Conservation (phyloP, 2,329 filamentous ascomycete genomes). For the Epichloe festucae region DNA sequence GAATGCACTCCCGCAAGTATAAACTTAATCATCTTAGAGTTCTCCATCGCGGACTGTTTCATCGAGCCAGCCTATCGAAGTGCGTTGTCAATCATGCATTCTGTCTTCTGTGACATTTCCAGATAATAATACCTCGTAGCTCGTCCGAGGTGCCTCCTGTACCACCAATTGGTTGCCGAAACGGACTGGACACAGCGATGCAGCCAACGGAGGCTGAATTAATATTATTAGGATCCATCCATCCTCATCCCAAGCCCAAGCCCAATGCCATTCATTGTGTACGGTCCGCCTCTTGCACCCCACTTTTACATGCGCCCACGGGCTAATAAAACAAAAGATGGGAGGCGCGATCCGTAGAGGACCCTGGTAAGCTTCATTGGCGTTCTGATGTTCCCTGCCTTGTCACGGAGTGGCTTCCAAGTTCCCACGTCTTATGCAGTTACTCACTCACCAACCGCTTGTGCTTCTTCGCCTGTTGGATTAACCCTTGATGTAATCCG, state of each 20-base stretch:
- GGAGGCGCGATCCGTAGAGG: neutral
- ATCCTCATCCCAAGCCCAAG: neutral
- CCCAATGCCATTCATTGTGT: neutral
- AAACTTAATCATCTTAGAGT: too few relatives aligned
- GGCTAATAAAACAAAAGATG: neutral
- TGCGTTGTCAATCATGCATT: too few relatives aligned
- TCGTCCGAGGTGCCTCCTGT: neutral
- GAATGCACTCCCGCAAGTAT: too few relatives aligned
- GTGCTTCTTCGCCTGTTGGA: constrained; percentile 1
- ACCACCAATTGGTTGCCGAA: neutral
- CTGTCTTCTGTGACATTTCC: too few relatives aligned
- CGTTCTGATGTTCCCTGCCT: neutral
- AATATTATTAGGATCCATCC: neutral
- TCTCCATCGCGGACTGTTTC: too few relatives aligned
- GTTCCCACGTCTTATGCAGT: neutral
- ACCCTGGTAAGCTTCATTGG: constrained; percentile 4
- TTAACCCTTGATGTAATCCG: neutral
- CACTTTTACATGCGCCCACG: constrained; percentile 1
- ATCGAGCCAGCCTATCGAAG: too few relatives aligned
- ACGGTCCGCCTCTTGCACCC: constrained; percentile 1
- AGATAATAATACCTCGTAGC: neutral
- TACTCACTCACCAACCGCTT: neutral
- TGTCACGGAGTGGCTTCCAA: constrained; percentile 1
- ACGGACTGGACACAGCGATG: neutral
- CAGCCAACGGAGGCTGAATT: neutral